Base-by-base conservation (phyloP, 2,329 filamentous ascomycete species). In the Dothistroma septosporum region DNA sequence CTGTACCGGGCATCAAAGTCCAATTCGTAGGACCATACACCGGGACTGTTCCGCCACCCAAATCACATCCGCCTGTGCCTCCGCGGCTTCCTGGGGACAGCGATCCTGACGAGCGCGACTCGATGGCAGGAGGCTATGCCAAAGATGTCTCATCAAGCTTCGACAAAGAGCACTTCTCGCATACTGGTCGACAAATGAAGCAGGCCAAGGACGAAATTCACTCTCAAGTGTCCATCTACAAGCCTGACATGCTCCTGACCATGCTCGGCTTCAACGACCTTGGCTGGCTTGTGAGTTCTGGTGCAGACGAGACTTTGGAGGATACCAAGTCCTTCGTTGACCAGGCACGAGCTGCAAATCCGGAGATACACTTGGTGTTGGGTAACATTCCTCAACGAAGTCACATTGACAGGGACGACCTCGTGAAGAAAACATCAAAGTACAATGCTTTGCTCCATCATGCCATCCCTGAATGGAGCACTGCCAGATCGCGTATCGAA, bases 101-200 rank as follows among this genome's bases (percentile, higher is more conserved):
- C 2, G 57, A 59, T 19, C 57, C 57, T 11, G 52, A 53, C 14
- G 57, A 59, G 6, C 46, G 60, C 16, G 57, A 62, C 46, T 41
- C 49, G 14, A 41, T 58, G 49, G 33, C 56, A 44, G 73, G 75
- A 47, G 72, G 70, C 1, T 77, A 77, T 57, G 71, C 72, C 6
- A 55, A 53, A 2, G 72, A 66, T 21, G 66, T 75, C 9, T 60
- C 64, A 5, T 44, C 60, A 8, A 66, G 64, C 2, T 76, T 68
- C 47, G 65, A 70, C 60, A 46, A 37, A 4, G 33, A 60, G 4
- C 64, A 66, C 41, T 66, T 61, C 44, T 60, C 64, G 21, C 61
- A 62, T 22, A 63, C 62, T 48, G 77, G 77, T 9, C 66, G 69
- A 2, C 73, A 74, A 50, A 70, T 70, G 1, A 64, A 67, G n/a